A percentile compares a stretch with the other conserved stretches of the same genome.
Conservation (phyloP, 2,329 filamentous ascomycete species). For the Fusarium albidum region DNA sequence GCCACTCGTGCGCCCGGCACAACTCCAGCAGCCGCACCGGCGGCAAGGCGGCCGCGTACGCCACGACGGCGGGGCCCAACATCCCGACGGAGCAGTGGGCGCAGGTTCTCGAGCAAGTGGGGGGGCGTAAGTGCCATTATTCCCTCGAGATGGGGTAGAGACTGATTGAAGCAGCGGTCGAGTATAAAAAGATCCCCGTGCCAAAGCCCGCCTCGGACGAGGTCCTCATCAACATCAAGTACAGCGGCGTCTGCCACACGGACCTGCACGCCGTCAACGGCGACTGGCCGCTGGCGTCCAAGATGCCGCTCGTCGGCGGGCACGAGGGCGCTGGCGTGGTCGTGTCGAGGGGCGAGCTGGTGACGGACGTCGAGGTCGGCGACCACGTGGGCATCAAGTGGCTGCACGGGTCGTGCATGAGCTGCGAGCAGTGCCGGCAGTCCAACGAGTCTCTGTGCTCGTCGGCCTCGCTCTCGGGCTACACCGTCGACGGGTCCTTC, state of each 20-base stretch:
- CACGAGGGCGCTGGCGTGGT: slow-evolving; percentile 80
- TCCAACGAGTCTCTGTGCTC: slow-evolving; percentile 83
- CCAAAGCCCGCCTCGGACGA: slow-evolving; percentile 82
- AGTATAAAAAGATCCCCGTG: slow-evolving; percentile 82
- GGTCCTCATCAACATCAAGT: slow-evolving; percentile 87
- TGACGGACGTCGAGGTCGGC: slow-evolving; percentile 78
- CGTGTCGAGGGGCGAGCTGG: slow-evolving; percentile 78
- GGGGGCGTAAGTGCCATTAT: slow-evolving; percentile 60
- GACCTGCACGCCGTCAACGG: slow-evolving; percentile 79
- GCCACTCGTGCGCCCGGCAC: slow-evolving; percentile 28
- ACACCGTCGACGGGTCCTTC: slow-evolving; percentile 89
- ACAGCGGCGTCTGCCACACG: slow-evolving; percentile 88
- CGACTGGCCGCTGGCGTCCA: slow-evolving; percentile 82
- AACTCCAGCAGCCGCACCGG: slow-evolving; percentile 16
- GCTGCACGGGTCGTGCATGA: slow-evolving; percentile 84
- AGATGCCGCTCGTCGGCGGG: slow-evolving; percentile 83
- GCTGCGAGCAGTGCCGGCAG: slow-evolving; percentile 81
- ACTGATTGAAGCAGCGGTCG: slow-evolving; percentile 55
- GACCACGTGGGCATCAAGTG: slow-evolving; percentile 88
- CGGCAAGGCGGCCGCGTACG: slow-evolving; percentile 30
- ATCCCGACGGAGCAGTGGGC: slow-evolving; percentile 88
- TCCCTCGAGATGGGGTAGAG: fast-evolving
- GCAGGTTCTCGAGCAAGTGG: slow-evolving; percentile 81
- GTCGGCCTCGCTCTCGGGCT: slow-evolving; percentile 78
- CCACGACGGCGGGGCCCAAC: slow-evolving; percentile 39